phyloP scores from a whole-genome alignment of 805 yeast species.

The Saccharomycopsis javanensis region DNA sequence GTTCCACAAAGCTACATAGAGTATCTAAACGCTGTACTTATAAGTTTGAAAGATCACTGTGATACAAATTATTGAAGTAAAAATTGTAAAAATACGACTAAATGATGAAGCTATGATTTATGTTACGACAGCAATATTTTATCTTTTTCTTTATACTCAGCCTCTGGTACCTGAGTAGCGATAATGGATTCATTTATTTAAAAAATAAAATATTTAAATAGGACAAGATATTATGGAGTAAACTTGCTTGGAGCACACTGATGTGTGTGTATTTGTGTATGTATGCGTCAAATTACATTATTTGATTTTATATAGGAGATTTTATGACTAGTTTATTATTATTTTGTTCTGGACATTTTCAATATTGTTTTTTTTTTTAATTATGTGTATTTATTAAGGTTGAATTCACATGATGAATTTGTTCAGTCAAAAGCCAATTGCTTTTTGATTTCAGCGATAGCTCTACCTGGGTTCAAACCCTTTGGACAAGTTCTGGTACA shows the following conservation, averaged over 20 bases:
- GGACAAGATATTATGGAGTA: background rate
- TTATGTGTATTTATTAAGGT: background rate
- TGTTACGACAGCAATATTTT: background rate
- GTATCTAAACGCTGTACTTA: too few species aligned
- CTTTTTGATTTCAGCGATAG: constrained; percentile 96
- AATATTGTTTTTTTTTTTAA: background rate
- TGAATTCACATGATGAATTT: background rate
- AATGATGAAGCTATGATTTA: background rate
- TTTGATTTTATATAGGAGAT: background rate
- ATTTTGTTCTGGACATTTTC: background rate
- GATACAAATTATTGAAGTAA: too few species aligned
- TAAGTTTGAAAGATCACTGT: too few species aligned
- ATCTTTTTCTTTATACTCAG: background rate
- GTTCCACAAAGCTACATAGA: too few species aligned
- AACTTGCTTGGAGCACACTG: too few species aligned
- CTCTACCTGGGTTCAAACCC: constrained; percentile 96
- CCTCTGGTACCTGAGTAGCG: background rate
- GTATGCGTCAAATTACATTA: background rate
- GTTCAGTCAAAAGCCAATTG: constrained; percentile 67
- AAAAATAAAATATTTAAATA: background rate
- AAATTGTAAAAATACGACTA: too few species aligned
- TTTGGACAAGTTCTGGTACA: constrained; percentile 97
- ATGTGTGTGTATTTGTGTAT: too few species aligned
- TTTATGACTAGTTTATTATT: background rate
- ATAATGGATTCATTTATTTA: background rate